These are phyloP conservation scores for Sugiyamaella marilandica DNA, from an alignment of 805 yeast genomes.

Conservation along the genomic window DNA sequence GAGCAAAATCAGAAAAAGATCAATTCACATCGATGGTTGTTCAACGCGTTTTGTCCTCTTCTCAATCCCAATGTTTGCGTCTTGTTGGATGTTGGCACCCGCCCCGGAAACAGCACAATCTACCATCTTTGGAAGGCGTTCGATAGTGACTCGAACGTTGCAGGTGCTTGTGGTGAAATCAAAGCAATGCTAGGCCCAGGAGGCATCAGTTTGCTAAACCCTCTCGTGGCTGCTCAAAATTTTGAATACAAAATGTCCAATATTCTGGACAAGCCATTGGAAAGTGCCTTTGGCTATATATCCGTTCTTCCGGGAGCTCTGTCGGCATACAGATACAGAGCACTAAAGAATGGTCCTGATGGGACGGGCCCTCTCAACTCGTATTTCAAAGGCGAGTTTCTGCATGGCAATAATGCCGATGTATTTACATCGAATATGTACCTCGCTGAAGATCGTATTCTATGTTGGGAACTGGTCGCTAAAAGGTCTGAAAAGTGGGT, in stretches of 20 bases:
- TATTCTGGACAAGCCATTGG: constrained; percentile 89
- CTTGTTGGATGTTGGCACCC: constrained; percentile 94
- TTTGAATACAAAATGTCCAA: constrained; percentile 97
- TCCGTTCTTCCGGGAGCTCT: constrained; percentile 93
- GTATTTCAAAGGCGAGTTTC: constrained; percentile 82
- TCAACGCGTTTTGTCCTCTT: constrained; percentile 89
- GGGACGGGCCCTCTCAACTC: constrained; percentile 90
- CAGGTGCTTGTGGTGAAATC: constrained; percentile 98
- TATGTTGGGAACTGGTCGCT: constrained; percentile 95
- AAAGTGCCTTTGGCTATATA: constrained; percentile 87
- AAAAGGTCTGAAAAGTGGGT: constrained; percentile 82
- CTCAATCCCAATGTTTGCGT: constrained; percentile 88
- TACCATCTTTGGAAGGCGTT: constrained; percentile 97
- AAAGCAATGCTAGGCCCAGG: constrained; percentile 90
- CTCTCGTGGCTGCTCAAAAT: constrained; percentile 92
- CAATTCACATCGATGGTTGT: constrained; percentile 96
- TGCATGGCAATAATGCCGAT: constrained; percentile 57
- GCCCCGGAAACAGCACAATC: constrained; percentile 81
- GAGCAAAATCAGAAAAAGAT: constrained; percentile 90
- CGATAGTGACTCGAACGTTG: constrained; percentile 92
- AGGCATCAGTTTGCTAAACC: constrained; percentile 77
- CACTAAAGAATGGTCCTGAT: constrained; percentile 75
- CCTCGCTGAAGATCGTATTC: constrained; percentile 91
- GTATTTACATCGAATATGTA: constrained; percentile 96
- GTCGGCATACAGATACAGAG: constrained; percentile 89